Percentiles rank a stretch among this genome's conserved stretches.
phyloP scores from a whole-genome alignment of 129 eudicot species.

The Logfia minima region DNA sequence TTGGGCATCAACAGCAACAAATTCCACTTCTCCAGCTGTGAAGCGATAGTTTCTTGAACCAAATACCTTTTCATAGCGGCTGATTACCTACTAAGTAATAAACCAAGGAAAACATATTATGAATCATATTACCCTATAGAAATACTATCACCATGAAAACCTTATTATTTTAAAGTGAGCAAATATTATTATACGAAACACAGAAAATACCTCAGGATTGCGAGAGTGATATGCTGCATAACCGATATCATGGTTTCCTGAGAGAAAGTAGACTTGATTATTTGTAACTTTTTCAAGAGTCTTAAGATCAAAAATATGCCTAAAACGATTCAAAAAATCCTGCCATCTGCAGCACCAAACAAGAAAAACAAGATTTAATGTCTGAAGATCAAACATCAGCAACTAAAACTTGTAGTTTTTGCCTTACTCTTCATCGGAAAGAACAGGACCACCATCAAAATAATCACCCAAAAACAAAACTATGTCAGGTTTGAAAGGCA shows the following conservation, averaged over 20 bases:
- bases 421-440: conserved; percentile 91
- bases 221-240: conserved; percentile 61
- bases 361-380: conserved; percentile 2
- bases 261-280: conserved; percentile 54
- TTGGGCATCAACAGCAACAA: conserved; percentile 88
- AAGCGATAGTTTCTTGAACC: conserved; percentile 72
- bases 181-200: conserved; percentile 11
- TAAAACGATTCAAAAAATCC: conserved; percentile 80
- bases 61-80: conserved; percentile 73
- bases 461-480: conserved; percentile 91
- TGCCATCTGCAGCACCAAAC: conserved; percentile 66
- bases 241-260: conserved; percentile 96
- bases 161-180: background rate
- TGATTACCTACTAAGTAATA: conserved; percentile 52
- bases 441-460: conserved; percentile 78
- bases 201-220: conserved; percentile 61
- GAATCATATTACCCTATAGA: background rate
- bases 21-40: conserved; percentile 76
- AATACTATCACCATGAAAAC: background rate
- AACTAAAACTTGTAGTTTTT: background rate
- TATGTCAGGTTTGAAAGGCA: conserved; percentile 78
- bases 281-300: conserved; percentile 48
- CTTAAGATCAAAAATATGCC: conserved; percentile 74
- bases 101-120: conserved; percentile 15
- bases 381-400: background rate